These are phyloP conservation scores for Parasarocladium wereldwijsianum DNA, from an alignment of 2,329 filamentous ascomycete species.

Conservation along the genomic window DNA sequence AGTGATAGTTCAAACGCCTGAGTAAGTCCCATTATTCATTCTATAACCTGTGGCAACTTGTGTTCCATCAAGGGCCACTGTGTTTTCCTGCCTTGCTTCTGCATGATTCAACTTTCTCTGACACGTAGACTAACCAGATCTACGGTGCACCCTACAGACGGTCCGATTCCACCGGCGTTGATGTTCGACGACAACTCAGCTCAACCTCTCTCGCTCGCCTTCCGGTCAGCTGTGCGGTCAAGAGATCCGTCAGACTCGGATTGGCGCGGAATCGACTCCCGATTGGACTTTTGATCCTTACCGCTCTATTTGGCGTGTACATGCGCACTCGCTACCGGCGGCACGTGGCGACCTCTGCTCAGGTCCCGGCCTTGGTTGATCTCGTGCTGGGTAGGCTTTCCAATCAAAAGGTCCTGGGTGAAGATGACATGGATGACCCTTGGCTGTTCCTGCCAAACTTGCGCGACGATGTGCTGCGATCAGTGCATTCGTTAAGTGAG, in stretches of 20 bases:
- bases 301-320: conserved; percentile 41
- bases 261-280: conserved; percentile 78
- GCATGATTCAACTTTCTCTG: conserved; percentile 31
- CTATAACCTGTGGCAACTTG: conserved; percentile 9
- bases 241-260: conserved; percentile 62
- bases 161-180: conserved; percentile 46
- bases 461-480: conserved; percentile 76
- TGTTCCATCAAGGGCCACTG: neutral
- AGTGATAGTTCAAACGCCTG: conserved; percentile 30
- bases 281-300: conserved; percentile 51
- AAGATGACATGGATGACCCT: conserved; percentile 50
- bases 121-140: conserved; percentile 75
- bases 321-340: conserved; percentile 47
- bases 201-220: conserved; percentile 84
- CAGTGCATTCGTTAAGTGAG: conserved; percentile 61
- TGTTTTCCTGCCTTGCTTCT: conserved; percentile 7
- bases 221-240: conserved; percentile 71
- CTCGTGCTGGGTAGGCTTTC: conserved; percentile 74
- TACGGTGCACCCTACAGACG: conserved; percentile 58
- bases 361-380: conserved; percentile 71
- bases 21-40: conserved; percentile 33
- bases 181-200: conserved; percentile 51
- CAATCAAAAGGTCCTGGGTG: conserved; percentile 70
- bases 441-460: conserved; percentile 82
- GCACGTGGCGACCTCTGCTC: conserved; percentile 49